Base-by-base conservation (phyloP, 768 basidiomycete genomes). In the Agaricus bisporus region DNA sequence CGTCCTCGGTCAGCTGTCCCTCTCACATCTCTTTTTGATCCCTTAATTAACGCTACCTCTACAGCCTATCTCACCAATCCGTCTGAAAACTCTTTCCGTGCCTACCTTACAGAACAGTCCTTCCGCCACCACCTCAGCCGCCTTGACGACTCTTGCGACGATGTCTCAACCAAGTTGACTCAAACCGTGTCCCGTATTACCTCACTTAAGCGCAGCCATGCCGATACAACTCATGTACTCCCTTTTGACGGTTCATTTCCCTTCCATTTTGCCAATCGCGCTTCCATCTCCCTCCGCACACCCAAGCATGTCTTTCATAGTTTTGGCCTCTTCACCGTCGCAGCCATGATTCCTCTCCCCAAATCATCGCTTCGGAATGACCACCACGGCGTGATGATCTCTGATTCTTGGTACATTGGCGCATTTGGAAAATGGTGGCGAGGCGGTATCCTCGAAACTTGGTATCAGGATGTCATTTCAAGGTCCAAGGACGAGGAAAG, bases 31-130 rank as follows among this genome's bases (percentile, higher is more conserved):
- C 42, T 20, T 58, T 17, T 55, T 48, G 26, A 59, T 51, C 44
- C 56, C 38, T 52, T 20, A 52, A 44, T 28, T 56, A 45, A 28
- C 54, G 46, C 51, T 54, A 56, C 41, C 56, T 48, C 49, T 44
- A 43, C 73, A 98, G 95, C 95, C 45, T 93, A 93, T 74, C 81
- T 95, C 66, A 91, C 93, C 32, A 98, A 98, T 69, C 95, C 95
- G 20, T 84, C 87, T 52, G 94, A 98, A 70, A 85, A 85, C 44
- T 93, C 93, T 6, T 98, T 99, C 70, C 85, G 95, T 49, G 78
- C 92, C 17, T 95, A 91, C 72, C 85, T 98, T 60, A 98, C 95
- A n/a, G 94, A 97, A 64, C 90, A 91, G 64, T 95, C 93, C 22
- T 98, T 99, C 68, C 90, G 95, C 49, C 89, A 91, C 51, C 94